Evolutionary conservation across 495 filamentous ascomycete species (phyloP).

Genomic region (Tetracladium marchalianum): DNA sequence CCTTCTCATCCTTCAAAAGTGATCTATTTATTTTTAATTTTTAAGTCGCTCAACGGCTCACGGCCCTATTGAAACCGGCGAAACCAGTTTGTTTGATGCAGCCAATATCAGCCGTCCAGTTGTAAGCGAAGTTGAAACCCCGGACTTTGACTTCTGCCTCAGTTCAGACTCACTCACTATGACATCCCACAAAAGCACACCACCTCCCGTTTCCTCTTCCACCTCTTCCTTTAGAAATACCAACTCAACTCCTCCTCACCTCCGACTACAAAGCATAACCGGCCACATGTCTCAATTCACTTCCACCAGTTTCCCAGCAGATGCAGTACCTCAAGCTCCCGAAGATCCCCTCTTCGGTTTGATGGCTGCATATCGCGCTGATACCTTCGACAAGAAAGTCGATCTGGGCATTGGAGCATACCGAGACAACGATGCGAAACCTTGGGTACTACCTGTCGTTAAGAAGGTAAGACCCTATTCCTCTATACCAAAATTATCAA

Average conservation of each 20-base stretch:
- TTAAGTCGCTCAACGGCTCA: too few species aligned
- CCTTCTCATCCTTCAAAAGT: too few species aligned
- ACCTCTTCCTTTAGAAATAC: not conserved
- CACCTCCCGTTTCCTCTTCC: not conserved
- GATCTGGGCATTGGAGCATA: conserved; percentile 97
- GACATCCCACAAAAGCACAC: conserved; percentile 3
- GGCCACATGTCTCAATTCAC: conserved; percentile 39
- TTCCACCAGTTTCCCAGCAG: conserved; percentile 63
- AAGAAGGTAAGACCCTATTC: conserved; percentile 59
- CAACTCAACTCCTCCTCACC: conserved; percentile 3
- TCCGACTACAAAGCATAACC: conserved; percentile 27
- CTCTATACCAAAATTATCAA: not conserved
- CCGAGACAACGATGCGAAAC: conserved; percentile 88
- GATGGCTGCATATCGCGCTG: conserved; percentile 78
- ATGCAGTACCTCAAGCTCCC: conserved; percentile 79
- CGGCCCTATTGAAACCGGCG: too few species aligned
- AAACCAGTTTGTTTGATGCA: too few species aligned
- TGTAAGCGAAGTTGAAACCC: too few species aligned
- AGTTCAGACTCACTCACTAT: too few species aligned
- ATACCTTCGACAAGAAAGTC: conserved; percentile 78
- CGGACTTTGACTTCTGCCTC: too few species aligned
- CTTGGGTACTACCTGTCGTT: conserved; percentile 96
- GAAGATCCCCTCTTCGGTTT: conserved; percentile 94
- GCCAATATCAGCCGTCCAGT: too few species aligned
- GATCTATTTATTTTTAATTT: too few species aligned